Base-by-base conservation (phyloP, 2,329 filamentous ascomycete genomes). In the Fusarium papillatum region DNA sequence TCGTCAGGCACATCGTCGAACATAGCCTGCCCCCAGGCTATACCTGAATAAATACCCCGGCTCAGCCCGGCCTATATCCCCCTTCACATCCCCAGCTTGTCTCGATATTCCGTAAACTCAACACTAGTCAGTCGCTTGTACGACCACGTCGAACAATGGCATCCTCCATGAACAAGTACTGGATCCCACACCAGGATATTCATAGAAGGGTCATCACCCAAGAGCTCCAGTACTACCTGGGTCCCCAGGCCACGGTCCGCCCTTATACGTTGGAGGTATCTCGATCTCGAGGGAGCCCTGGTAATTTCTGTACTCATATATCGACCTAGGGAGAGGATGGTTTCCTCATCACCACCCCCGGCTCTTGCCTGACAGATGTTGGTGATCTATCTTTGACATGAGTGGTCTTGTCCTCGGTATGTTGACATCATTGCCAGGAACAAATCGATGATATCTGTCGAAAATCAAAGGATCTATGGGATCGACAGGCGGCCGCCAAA, bases 361-460 rank as follows among this genome's bases (percentile, higher is more conserved):
- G 90, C 39, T 84, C 87, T 66, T 91, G 89, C 79, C 81, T 92
- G 76, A 90, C 89, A 76, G 90, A 92, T 84, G 90, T 91, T 83
- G 87, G 89, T 79, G 48, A 53, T 53, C 48, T 53, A 61, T 48
- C 59, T 63, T 39, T 38, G 26, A 50, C 68, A 41, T 39, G 39
- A n/a, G 38, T 43, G 57, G 48, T 55, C 50, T 34, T 38, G 38
- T 66, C 46, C 38, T 70, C 64, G 57, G 26, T 68, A 64, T 68
- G 66, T 73, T 80, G 69, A 81, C 78, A 69, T 64, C 31, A 38
- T 65, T 62, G 26, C 59, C 53, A 91, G 90, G 90, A 91, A 82
- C 90, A 92, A 85, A 91, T 92, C 74, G 89, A 92, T 78, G 90
- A 92, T 77, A 90, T 92, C 67, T 92, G 90, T 81, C 82, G 85